A percentile compares a stretch with the other conserved stretches of the same genome.
Conservation (phyloP, 176 grass and related monocot genomes). For the Oryza longistaminata region DNA sequence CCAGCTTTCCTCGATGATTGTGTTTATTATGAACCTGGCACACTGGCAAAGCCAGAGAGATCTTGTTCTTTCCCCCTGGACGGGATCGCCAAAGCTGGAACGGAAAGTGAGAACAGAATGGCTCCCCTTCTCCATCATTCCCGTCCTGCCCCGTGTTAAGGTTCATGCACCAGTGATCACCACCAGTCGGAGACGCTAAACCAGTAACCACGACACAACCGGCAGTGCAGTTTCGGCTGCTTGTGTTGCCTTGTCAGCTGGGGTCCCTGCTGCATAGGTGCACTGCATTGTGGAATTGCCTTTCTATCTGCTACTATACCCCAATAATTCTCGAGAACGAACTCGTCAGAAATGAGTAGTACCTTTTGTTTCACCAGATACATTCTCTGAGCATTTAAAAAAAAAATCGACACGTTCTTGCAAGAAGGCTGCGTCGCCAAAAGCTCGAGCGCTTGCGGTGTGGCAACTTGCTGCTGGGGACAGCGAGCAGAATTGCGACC, state of each 20-base stretch:
- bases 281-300: background rate
- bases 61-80: slow-evolving; percentile 19
- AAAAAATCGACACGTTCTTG: background rate
- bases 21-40: background rate
- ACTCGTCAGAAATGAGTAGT: background rate
- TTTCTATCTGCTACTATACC: background rate
- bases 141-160: slow-evolving; percentile 18
- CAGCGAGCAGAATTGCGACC: background rate
- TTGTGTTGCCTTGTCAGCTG: slow-evolving; percentile 1
- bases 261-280: background rate
- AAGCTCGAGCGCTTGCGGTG: background rate
- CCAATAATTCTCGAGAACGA: background rate
- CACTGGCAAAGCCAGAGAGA: slow-evolving; percentile 1
- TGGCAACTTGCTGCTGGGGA: background rate
- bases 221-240: background rate
- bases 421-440: background rate
- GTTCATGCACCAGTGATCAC: slow-evolving; percentile 39
- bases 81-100: background rate
- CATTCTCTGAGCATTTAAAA: background rate
- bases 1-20: slow-evolving; percentile 9
- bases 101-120: background rate
- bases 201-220: background rate
- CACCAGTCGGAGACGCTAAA: background rate
- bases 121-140: background rate
- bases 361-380: background rate